Conservation (phyloP, 441 rosid species). For the Corymbia calophylla region DNA sequence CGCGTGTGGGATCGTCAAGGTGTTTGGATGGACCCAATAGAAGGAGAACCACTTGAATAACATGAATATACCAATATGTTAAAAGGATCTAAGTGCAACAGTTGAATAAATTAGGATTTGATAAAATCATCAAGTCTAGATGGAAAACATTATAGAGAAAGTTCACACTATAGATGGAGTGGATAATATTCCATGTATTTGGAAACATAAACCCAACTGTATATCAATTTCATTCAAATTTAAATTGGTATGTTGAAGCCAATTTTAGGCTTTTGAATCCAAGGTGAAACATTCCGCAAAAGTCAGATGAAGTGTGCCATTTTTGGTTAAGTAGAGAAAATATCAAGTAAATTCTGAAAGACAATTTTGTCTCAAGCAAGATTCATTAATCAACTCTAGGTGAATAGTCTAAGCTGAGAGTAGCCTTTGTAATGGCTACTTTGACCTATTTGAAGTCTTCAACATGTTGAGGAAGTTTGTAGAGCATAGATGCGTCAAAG, state of each 20-base stretch:
- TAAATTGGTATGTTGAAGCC: neutral
- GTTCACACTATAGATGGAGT: neutral
- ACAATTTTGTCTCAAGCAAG: neutral
- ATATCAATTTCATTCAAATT: no score
- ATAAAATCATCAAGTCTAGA: neutral
- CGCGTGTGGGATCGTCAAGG: neutral
- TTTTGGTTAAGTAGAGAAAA: neutral
- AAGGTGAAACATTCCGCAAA: neutral
- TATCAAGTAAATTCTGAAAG: neutral
- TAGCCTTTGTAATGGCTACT: neutral
- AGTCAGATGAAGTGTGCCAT: neutral
- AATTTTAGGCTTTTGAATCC: neutral
- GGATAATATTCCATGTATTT: neutral
- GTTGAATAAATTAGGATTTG: neutral
- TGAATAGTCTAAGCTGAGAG: neutral
- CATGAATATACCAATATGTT: no score
- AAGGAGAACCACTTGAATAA: neutral
- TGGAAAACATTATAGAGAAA: neutral
- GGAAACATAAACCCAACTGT: neutral
- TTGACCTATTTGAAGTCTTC: neutral
- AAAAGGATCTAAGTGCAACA: neutral
- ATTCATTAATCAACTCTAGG: neutral
- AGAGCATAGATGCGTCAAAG: neutral
- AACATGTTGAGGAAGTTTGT: neutral
- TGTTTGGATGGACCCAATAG: neutral